These are phyloP conservation scores for Eustoma russellianum DNA, from an alignment of 257 asterid genomes.

Conservation along the genomic window DNA sequence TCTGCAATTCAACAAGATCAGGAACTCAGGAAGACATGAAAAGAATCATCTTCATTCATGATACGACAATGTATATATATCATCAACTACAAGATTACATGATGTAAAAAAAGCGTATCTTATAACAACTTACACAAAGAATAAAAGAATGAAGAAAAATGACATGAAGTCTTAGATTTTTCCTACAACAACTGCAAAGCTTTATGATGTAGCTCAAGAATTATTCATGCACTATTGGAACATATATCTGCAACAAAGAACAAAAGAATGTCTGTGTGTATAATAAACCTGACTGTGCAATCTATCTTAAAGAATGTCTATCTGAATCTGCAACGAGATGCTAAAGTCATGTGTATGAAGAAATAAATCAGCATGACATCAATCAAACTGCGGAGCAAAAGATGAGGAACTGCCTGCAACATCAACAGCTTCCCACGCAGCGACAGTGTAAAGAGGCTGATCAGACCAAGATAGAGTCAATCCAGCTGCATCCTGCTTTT, in stretches of 20 bases:
- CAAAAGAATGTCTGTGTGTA: slow-evolving; percentile 56
- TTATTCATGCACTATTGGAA: slow-evolving; percentile 5
- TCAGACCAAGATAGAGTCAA: slow-evolving; percentile 62
- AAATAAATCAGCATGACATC: slow-evolving; percentile 1
- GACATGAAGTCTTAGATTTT: slow-evolving; percentile 4
- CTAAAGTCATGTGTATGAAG: neutral
- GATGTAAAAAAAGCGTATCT: slow-evolving; percentile 15
- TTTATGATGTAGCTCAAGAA: slow-evolving; percentile 8
- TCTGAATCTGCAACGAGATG: neutral
- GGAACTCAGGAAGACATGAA: too few relatives aligned
- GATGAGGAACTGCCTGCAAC: slow-evolving; percentile 49
- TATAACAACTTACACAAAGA: neutral
- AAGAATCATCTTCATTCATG: too few relatives aligned
- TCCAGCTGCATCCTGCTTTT: slow-evolving; percentile 28
- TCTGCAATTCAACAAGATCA: too few relatives aligned
- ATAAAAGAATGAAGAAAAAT: neutral
- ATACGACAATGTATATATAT: too few relatives aligned
- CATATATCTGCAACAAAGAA: slow-evolving; percentile 54
- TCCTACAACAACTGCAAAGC: slow-evolving; percentile 11
- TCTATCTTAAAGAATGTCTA: slow-evolving; percentile 13
- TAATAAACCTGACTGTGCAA: slow-evolving; percentile 34
- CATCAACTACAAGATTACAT: slow-evolving; percentile 14
- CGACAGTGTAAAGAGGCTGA: slow-evolving; percentile 69
- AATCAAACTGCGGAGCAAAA: slow-evolving; percentile 17
- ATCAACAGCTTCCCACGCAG: slow-evolving; percentile 51